Base-by-base conservation (phyloP, 805 yeast genomes). In the Metschnikowia amazonensis region DNA sequence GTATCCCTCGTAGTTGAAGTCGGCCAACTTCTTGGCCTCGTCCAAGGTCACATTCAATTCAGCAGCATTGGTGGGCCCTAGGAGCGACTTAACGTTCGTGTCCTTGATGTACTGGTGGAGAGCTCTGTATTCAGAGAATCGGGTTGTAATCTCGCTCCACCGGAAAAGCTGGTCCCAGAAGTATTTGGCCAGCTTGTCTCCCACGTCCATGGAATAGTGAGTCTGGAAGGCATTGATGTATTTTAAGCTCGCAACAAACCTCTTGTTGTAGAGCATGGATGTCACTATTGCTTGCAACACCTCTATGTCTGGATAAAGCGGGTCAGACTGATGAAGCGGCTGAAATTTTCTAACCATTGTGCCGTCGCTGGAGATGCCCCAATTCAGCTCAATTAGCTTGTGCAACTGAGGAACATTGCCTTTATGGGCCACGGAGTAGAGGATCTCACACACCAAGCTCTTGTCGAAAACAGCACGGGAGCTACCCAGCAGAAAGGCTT, bases 1-100 rank as follows among this genome's bases (percentile, higher is more conserved):
- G 53, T 56, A 71, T 4, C 67, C 64, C 47, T 68, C 69, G 49
- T 68, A 68, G 49, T 71, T 72, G 44, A 71, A 71, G 37, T 67
- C 59, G 2, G 60, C 65, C 46, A 64, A 55, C 33, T 60, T 54
- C 41, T 64, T 62, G 1, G 66, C 67, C 31, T 64, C 67, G 7
- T 48, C 51, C 14, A 66, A 51, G 1, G 62, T 40, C 0, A 43
- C 38, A 18, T 24, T 29, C 31, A 45, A 47, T 13, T 45, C 43
- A 9, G 38, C 16, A 2, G 30, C 39, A 29, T 27, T 47, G 5
- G 50, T 34, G 4, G 51, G 45, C 6, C 45, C 42, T 40, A 50
- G 14, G 48, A 45, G 44, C 16, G 48, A 35, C 28, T 44, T 36
- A 30, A 43, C 45, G 18, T 32, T 36, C 17, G 57, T 54, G 17